A percentile compares a stretch with the other conserved stretches of the same genome.
phyloP scores from a whole-genome alignment of 768 basidiomycete species.

The Cyclocybe cylindracea region DNA sequence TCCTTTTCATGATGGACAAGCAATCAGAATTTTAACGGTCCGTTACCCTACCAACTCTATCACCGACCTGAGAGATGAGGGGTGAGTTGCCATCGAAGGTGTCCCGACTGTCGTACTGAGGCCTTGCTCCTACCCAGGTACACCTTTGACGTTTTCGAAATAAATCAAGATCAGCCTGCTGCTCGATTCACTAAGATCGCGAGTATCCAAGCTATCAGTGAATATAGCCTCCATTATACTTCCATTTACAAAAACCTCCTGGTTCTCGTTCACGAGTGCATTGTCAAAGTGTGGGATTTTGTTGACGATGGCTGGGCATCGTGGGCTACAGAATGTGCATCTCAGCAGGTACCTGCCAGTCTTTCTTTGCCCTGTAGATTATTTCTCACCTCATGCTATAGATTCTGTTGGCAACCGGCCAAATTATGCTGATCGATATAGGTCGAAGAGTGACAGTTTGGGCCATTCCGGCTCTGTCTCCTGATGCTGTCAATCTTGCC shows the following conservation, averaged over 20 bases:
- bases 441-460: too few relatives aligned
- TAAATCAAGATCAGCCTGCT: constrained; percentile 1
- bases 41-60: background rate
- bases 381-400: background rate
- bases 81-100: background rate
- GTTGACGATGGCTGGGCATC: constrained; percentile 7
- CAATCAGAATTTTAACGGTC: background rate
- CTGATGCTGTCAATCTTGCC: too few relatives aligned
- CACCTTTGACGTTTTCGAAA: constrained; percentile 9
- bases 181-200: constrained; percentile 7
- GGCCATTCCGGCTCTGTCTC: too few relatives aligned
- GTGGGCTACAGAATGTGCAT: constrained; percentile 1
- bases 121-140: background rate
- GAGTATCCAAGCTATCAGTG: background rate
- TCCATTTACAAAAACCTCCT: constrained; percentile 10
- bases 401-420: constrained; percentile 11
- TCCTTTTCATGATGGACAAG: constrained; percentile 1
- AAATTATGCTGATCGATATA: too few relatives aligned
- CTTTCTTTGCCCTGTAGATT: background rate
- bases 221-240: constrained; percentile 1
- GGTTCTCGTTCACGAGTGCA: constrained; percentile 7
- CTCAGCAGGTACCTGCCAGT: constrained; percentile 4
- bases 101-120: background rate
- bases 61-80: background rate
- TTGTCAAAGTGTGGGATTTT: constrained; percentile 16